phyloP scores from a whole-genome alignment of 805 yeast genomes.

The Debaryomyces prosopidis region DNA sequence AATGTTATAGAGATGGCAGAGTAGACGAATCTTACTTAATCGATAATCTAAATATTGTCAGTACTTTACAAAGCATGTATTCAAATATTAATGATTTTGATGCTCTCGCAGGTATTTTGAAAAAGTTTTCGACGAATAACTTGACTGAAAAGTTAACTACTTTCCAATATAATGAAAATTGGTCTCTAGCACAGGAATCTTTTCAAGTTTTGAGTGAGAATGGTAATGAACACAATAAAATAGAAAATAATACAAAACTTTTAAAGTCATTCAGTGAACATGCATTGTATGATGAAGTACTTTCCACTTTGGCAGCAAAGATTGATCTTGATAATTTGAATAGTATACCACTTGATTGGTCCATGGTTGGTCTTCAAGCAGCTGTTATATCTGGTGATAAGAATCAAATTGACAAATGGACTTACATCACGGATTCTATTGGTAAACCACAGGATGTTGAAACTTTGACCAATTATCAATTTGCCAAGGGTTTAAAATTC shows the following conservation, averaged over 20 bases:
- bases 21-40: conserved; percentile 22
- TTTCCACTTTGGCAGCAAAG: conserved; percentile 47
- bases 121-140: conserved; percentile 66
- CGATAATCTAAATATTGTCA: conserved; percentile 39
- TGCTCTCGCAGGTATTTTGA: conserved; percentile 82
- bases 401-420: conserved; percentile 57
- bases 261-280: conserved; percentile 73
- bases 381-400: conserved; percentile 65
- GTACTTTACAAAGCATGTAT: conserved; percentile 74
- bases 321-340: conserved; percentile 19
- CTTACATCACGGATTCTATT: conserved; percentile 46
- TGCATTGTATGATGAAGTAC: conserved; percentile 69
- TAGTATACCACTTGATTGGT: conserved; percentile 53
- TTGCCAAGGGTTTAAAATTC: conserved; percentile 63
- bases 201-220: conserved; percentile 60
- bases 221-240: conserved; percentile 30
- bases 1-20: conserved; percentile 52
- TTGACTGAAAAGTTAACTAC: conserved; percentile 76
- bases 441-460: conserved; percentile 48
- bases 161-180: conserved; percentile 80
- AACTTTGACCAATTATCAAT: conserved; percentile 56
- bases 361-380: conserved; percentile 71
- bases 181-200: conserved; percentile 87
- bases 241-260: conserved; percentile 50
- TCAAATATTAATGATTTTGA: conserved; percentile 88